These are phyloP conservation scores for Chlamydomonas eustigma DNA, from an alignment of 139 green algal genomes.

Conservation along the genomic window DNA sequence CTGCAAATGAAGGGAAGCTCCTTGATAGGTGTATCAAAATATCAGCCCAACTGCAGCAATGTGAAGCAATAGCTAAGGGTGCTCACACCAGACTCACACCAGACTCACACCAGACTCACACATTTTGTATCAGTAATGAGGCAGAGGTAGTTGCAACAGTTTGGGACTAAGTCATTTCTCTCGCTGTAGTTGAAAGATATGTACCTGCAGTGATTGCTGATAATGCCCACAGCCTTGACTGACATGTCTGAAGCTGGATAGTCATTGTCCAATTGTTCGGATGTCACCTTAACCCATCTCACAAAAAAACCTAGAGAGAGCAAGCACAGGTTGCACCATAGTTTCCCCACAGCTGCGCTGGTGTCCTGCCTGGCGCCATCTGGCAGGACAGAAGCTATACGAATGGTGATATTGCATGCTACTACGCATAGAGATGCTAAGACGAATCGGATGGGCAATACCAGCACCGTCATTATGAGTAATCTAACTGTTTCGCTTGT, in stretches of 20 bases:
- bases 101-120: too few relatives aligned
- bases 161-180: too few relatives aligned
- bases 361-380: not conserved
- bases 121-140: too few relatives aligned
- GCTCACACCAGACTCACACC: too few relatives aligned
- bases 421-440: not conserved
- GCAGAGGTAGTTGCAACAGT: too few relatives aligned
- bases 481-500: not conserved
- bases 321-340: conserved; percentile 44
- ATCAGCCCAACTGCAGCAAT: conserved; percentile 66
- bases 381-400: conserved; percentile 11
- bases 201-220: conserved; percentile 67
- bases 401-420: conserved; percentile 10
- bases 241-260: not conserved
- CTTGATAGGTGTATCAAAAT: conserved; percentile 75
- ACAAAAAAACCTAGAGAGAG: conserved; percentile 54
- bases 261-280: not conserved
- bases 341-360: conserved; percentile 36
- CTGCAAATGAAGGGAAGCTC: conserved; percentile 70
- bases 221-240: conserved; percentile 45
- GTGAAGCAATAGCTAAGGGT: too few relatives aligned
- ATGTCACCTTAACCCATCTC: not conserved
- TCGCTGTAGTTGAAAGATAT: too few relatives aligned
- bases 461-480: conserved; percentile 5
- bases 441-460: conserved; percentile 13